Evolutionary conservation across 2,329 filamentous ascomycete genomes (phyloP).

Genomic region (Truncatella angustata): DNA sequence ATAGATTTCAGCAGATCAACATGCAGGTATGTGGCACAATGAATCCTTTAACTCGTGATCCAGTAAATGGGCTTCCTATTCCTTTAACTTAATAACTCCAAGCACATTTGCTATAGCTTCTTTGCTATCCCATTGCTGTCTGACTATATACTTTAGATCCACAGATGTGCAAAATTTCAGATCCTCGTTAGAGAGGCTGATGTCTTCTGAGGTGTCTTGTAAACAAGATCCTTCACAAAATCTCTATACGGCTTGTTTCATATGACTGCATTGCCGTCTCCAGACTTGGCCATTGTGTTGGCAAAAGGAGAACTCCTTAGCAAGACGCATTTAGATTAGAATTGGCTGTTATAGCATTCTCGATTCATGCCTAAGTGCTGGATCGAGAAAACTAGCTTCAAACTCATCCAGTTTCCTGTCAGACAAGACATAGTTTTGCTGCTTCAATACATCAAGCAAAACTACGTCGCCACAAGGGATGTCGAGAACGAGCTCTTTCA

Average conservation of each 20-base stretch:
- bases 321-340: conserved; percentile 13
- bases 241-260: neutral
- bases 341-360: conserved; percentile 1
- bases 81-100: neutral
- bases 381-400: conserved; percentile 5
- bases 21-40: too few species aligned
- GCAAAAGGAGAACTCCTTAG: conserved; percentile 6
- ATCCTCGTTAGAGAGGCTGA: conserved; percentile 11
- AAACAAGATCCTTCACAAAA: conserved; percentile 2
- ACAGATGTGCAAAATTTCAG: conserved; percentile 8
- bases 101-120: neutral
- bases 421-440: neutral
- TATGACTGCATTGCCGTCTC: neutral
- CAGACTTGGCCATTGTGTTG: neutral
- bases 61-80: too few species aligned
- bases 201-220: conserved; percentile 2
- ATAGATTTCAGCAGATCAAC: too few species aligned
- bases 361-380: conserved; percentile 4
- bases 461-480: conserved; percentile 10
- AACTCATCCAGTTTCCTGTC: neutral
- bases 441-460: conserved; percentile 2
- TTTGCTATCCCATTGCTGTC: neutral
- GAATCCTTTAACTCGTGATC: too few species aligned
- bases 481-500: conserved; percentile 14
- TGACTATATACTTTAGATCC: neutral